These are phyloP conservation scores for Huntiella decipiens DNA, from an alignment of 2,329 filamentous ascomycete genomes.

Conservation along the genomic window DNA sequence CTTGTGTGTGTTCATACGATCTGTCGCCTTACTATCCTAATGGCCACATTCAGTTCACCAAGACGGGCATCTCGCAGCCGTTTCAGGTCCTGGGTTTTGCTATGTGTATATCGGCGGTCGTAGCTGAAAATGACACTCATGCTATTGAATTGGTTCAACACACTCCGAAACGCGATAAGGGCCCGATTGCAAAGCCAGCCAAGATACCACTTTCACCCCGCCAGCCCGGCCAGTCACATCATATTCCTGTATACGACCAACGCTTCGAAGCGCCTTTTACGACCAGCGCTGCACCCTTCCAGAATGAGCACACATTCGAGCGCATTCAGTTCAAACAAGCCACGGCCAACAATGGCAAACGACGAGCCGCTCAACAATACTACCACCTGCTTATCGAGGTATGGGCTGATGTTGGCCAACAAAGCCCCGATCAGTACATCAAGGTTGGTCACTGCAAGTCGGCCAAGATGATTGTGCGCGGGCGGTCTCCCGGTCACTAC, in stretches of 20 bases:
- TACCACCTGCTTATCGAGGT: slow-evolving; percentile 82
- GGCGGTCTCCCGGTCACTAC: slow-evolving; percentile 65
- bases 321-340: slow-evolving; percentile 89
- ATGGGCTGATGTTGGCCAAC: slow-evolving; percentile 45
- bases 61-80: slow-evolving; percentile 30
- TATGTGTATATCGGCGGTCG: slow-evolving; percentile 68
- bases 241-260: slow-evolving; percentile 24
- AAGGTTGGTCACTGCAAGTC: slow-evolving; percentile 56
- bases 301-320: slow-evolving; percentile 51
- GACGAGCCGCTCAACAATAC: slow-evolving; percentile 77
- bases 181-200: slow-evolving; percentile 56
- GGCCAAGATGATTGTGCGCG: slow-evolving; percentile 71
- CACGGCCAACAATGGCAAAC: slow-evolving; percentile 83
- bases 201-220: slow-evolving; percentile 49
- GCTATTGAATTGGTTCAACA: slow-evolving; percentile 73
- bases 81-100: slow-evolving; percentile 56
- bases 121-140: slow-evolving; percentile 58
- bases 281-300: slow-evolving; percentile 16
- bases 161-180: slow-evolving; percentile 80
- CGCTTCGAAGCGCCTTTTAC: slow-evolving; percentile 13
- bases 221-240: slow-evolving; percentile 32
- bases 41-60: slow-evolving; percentile 32
- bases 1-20: slow-evolving; percentile 61
- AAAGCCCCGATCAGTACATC: slow-evolving; percentile 36
- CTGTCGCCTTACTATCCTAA: slow-evolving; percentile 37